Percentiles rank a stretch among this genome's conserved stretches.
phyloP scores from a whole-genome alignment of 169 alveolate genomes.

The Babesia ovis region DNA sequence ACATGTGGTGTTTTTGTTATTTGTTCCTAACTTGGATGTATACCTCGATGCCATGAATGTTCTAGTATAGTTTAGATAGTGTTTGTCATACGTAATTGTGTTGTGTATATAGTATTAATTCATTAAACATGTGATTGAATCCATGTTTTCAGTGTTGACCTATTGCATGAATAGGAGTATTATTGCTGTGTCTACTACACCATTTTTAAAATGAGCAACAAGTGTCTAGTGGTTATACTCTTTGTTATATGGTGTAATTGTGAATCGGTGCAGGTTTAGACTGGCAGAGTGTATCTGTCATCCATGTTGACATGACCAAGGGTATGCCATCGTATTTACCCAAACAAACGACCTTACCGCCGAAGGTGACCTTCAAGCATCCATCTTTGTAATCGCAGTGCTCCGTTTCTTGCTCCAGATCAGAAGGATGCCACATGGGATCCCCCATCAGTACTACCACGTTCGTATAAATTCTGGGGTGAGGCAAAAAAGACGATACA shows the following conservation, averaged over 20 bases:
- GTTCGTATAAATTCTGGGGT: slow-evolving; percentile 37
- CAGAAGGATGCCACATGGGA: neutral
- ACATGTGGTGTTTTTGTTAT: too few relatives aligned
- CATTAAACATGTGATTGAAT: too few relatives aligned
- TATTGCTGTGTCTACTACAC: too few relatives aligned
- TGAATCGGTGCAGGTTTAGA: slow-evolving; percentile 19
- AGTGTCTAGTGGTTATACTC: neutral
- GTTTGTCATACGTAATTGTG: too few relatives aligned
- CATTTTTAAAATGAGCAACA: neutral
- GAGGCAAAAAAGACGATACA: slow-evolving; percentile 21
- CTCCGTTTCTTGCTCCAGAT: neutral
- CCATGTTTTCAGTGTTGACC: too few relatives aligned
- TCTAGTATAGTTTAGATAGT: too few relatives aligned
- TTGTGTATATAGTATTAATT: neutral
- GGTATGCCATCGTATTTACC: slow-evolving; percentile 64
- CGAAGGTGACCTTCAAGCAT: slow-evolving; percentile 5
- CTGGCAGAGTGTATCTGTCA: slow-evolving; percentile 14
- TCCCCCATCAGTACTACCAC: slow-evolving; percentile 38
- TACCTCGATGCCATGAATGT: too few relatives aligned
- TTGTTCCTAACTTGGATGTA: too few relatives aligned
- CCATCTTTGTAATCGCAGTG: neutral
- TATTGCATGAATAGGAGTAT: too few relatives aligned
- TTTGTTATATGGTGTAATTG: neutral
- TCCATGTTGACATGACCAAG: slow-evolving; percentile 30
- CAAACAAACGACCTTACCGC: slow-evolving; percentile 29